Evolutionary conservation across 1,139 yeast genomes (phyloP), one percentile per base, ranked within the genome.

Genomic region (Protomyces pachydermus): DNA sequence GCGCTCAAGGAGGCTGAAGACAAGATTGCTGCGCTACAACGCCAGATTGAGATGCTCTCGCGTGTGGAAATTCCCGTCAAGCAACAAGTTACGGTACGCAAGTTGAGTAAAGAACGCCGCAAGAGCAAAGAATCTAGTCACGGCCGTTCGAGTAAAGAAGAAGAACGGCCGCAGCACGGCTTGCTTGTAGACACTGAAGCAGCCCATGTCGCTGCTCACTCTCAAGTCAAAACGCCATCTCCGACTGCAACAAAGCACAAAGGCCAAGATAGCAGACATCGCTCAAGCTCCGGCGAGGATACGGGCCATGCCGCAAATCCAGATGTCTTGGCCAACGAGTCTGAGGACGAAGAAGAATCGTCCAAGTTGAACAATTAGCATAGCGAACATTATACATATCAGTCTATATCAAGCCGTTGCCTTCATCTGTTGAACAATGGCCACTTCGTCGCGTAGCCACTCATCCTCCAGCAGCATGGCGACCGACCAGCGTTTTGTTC

Each of bases 401-500:
- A 18, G 5, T 42, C 0, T 20, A n/a, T 8, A n/a, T 42, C 48
- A 42, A 42, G 48, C 20, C 25, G 10, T 37, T n/a, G 4, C 42
- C 42, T 14, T 37, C 48, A 42, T 42, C 23, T 16, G 25, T 18
- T 52, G 56, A 12, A 58, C 56, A 8, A 14, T 52, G 12, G 34
- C 52, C 32, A 67, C 23, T 10, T 56, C 72, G 3, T 66, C 71
- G 48, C 66, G 63, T 10, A 75, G 70, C 77, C 80, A 82, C 0
- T 69, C 70, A 2, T 73, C 70, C n/a, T 74, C 70, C 37, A 72
- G 73, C 10, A 82, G 74, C 32, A 80, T 74, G 8, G 72, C 68
- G 6, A 82, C 76, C 12, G 72, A 71, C 71, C 81, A 74, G 54
- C 89, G 77, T 54, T 76, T 76, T 64, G 82, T 84, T 63, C 86